Base-by-base conservation (phyloP, 2,329 filamentous ascomycete genomes). In the Daldinia sp. region DNA sequence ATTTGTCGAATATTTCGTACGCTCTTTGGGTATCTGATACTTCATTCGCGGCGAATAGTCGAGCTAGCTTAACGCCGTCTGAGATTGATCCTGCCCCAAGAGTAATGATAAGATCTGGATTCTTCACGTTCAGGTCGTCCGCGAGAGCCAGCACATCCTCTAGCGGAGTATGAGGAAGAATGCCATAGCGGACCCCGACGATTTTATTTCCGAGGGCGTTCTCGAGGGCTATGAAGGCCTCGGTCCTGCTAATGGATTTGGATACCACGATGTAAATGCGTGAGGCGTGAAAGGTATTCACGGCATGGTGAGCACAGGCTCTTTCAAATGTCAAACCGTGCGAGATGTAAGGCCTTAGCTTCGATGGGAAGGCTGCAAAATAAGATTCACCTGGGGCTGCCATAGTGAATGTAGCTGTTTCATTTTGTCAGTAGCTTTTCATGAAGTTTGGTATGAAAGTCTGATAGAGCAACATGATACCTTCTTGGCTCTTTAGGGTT, bases 211-310 rank as follows among this genome's bases (percentile, higher is more conserved):
- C 71, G 4, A 76, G 64, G 5, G 68, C 66, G 10, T 61, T 52
- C 55, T 71, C 50, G 11, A 76, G 63, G 17, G 58, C 34, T 3
- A 64, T 63, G 10, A 75, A 73, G 19, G 70, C 68, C 2, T 63
- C 61, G 0, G 74, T 76, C 56, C 73, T 73, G 43, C 69, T 71
- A 32, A 76, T 74, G 4, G 72, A 74, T 39, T 53, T 68, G 4
- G 73, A 76, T n/a, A 74, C 72, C 17, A 76, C 72, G 17, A 76
- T 55, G 19, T 74, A 75, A 29, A 73, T 61, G 54, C 64, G 72
- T 13, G 61, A 70, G 10, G 69, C 67, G 19, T 70, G 59, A 25
- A 72, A 73, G 8, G 69, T 73, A 19, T 70, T 67, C 25, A 65
- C 65, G 30, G 71, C 66, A 37, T 75, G 72, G 25, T 75, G 68